Percentiles rank a stretch among this genome's conserved stretches.
These are phyloP conservation scores for Trypanosoma scelopori DNA, from an alignment of 208 protist genomes.

Conservation along the genomic window DNA sequence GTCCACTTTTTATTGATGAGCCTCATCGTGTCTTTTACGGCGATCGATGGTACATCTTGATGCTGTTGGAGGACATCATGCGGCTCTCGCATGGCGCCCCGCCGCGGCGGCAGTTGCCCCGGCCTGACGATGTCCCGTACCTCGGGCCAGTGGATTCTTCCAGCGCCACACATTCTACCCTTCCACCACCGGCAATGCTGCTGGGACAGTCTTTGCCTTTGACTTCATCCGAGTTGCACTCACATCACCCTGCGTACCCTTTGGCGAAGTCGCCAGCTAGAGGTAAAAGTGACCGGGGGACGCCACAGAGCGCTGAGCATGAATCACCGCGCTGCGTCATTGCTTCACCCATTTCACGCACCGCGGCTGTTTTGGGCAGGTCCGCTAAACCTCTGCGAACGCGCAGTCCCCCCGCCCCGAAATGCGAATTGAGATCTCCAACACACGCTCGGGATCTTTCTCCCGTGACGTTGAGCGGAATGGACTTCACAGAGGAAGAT, in stretches of 20 bases:
- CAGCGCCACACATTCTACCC: background rate
- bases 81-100: constrained; percentile 14
- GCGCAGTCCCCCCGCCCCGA: too few relatives aligned
- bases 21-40: constrained; percentile 41
- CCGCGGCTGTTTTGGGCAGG: background rate
- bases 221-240: background rate
- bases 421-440: too few relatives aligned
- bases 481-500: constrained; percentile 11
- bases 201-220: background rate
- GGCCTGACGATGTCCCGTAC: constrained; percentile 5
- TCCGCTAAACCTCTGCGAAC: background rate
- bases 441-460: background rate
- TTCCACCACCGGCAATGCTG: background rate
- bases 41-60: constrained; percentile 43
- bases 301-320: background rate
- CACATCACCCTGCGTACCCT: background rate
- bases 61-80: constrained; percentile 41
- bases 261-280: background rate
- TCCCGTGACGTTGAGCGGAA: constrained; percentile 2
- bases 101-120: constrained; percentile 15
- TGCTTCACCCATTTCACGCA: constrained; percentile 15
- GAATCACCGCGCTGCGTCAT: constrained; percentile 17
- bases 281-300: background rate
- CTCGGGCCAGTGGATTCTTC: background rate
- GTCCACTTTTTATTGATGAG: constrained; percentile 29